Percentiles rank a stretch among this genome's conserved stretches.
Evolutionary conservation across 805 yeast genomes (phyloP).

Genomic region (Pichia nakasei): DNA sequence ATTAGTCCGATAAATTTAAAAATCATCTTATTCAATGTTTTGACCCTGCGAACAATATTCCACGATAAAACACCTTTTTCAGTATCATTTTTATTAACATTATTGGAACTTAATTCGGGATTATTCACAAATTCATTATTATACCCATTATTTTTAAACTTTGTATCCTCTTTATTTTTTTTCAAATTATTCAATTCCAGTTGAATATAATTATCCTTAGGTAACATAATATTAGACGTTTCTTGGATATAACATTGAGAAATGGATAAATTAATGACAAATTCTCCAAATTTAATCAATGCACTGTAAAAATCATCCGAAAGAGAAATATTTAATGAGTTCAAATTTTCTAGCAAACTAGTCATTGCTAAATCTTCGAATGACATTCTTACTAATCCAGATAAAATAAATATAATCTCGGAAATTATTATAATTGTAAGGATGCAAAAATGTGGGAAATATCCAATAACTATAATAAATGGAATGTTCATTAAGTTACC

Average conservation of each 20-base stretch:
- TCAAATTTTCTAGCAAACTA: slow-evolving; percentile 22
- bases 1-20: neutral
- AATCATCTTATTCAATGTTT: slow-evolving; percentile 3
- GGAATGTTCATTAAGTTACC: slow-evolving; percentile 45
- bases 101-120: slow-evolving; percentile 20
- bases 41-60: neutral
- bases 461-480: slow-evolving; percentile 45
- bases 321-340: slow-evolving; percentile 31
- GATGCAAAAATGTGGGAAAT: slow-evolving; percentile 58
- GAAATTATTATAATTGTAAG: slow-evolving; percentile 44
- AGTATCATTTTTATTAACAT: neutral
- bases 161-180: neutral
- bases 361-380: slow-evolving; percentile 25
- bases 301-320: slow-evolving; percentile 63
- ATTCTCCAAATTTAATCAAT: slow-evolving; percentile 47
- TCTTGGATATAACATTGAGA: slow-evolving; percentile 58
- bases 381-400: slow-evolving; percentile 47
- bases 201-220: slow-evolving; percentile 51
- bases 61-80: neutral
- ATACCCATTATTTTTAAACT: slow-evolving; percentile 17
- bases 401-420: slow-evolving; percentile 42
- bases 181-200: neutral
- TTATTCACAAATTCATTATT: slow-evolving; percentile 17
- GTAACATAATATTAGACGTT: slow-evolving; percentile 37
- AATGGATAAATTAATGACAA: slow-evolving; percentile 61